Conservation (phyloP, 306 rosid genomes). For the Quercus aquifolioides region DNA sequence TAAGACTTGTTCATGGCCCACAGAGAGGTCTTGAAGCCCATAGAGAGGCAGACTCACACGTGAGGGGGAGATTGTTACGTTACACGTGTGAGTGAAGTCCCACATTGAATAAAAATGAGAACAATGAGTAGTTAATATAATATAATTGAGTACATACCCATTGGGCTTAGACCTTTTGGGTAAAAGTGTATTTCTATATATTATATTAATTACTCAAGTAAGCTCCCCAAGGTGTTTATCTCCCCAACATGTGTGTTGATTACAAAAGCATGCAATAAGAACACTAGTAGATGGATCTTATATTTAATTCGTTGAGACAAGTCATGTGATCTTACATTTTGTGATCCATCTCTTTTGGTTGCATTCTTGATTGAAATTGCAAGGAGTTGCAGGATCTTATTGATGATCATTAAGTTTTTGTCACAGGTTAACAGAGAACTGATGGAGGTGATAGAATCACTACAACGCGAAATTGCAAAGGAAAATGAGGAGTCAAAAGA, state of each 20-base stretch:
- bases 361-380: background rate
- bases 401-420: background rate
- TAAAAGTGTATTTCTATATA: no score
- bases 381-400: background rate
- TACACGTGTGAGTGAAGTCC: no score
- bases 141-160: no score
- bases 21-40: no score
- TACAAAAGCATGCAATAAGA: background rate
- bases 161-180: no score
- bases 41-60: no score
- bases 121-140: no score
- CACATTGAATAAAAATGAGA: no score
- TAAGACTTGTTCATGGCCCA: no score
- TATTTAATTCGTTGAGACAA: background rate
- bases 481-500: conserved; percentile 23
- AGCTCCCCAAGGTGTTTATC: no score
- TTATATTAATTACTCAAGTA: no score
- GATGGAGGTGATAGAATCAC: conserved; percentile 49
- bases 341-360: background rate
- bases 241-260: background rate
- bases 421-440: conserved; percentile 72
- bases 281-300: background rate
- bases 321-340: background rate
- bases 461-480: conserved; percentile 40
- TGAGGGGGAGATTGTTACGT: no score